Percentiles rank a stretch among this genome's conserved stretches.
Evolutionary conservation across 1,284 basidiomycete genomes (phyloP).

Genomic region (Trichosporon sp.): DNA sequence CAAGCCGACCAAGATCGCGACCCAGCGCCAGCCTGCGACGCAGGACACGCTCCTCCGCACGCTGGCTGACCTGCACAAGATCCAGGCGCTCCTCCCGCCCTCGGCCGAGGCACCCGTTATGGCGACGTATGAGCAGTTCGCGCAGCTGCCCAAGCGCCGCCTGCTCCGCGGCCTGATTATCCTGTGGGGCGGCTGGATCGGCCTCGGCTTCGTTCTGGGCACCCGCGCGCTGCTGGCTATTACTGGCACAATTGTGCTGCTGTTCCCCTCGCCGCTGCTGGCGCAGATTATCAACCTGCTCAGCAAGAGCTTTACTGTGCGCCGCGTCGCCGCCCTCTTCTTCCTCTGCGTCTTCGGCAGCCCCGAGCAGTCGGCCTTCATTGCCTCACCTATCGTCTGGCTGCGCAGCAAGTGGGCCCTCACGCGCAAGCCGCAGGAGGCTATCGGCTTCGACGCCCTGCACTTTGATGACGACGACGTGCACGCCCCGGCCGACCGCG

Average conservation of each 20-base stretch:
- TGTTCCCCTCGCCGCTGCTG: slow-evolving; percentile 43
- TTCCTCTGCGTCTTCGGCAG: slow-evolving; percentile 46
- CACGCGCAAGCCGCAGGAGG: slow-evolving; percentile 37
- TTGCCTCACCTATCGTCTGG: slow-evolving; percentile 38
- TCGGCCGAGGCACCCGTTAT: slow-evolving; percentile 27
- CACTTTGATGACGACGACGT: slow-evolving; percentile 22
- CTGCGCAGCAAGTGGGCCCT: slow-evolving; percentile 43
- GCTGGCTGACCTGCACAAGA: slow-evolving; percentile 43
- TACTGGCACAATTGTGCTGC: slow-evolving; percentile 38
- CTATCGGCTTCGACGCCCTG: slow-evolving; percentile 25
- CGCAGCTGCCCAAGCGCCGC: slow-evolving; percentile 30
- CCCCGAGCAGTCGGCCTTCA: slow-evolving; percentile 23
- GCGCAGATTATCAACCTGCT: slow-evolving; percentile 36
- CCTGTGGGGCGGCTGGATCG: slow-evolving; percentile 44
- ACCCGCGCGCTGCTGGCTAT: slow-evolving; percentile 34
- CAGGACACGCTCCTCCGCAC: slow-evolving; percentile 56
- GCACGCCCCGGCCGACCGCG: slow-evolving; percentile 19
- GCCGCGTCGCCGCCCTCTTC: slow-evolving; percentile 30
- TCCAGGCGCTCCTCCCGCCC: slow-evolving; percentile 42
- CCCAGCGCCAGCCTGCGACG: slow-evolving; percentile 51
- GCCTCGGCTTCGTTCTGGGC: slow-evolving; percentile 33
- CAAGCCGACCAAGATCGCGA: slow-evolving; percentile 7
- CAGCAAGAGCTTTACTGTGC: slow-evolving; percentile 36
- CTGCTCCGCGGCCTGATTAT: slow-evolving; percentile 38
- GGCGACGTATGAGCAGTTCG: slow-evolving; percentile 32